phyloP scores from a whole-genome alignment of 1,284 basidiomycete genomes.

The Pascua guehoae region DNA sequence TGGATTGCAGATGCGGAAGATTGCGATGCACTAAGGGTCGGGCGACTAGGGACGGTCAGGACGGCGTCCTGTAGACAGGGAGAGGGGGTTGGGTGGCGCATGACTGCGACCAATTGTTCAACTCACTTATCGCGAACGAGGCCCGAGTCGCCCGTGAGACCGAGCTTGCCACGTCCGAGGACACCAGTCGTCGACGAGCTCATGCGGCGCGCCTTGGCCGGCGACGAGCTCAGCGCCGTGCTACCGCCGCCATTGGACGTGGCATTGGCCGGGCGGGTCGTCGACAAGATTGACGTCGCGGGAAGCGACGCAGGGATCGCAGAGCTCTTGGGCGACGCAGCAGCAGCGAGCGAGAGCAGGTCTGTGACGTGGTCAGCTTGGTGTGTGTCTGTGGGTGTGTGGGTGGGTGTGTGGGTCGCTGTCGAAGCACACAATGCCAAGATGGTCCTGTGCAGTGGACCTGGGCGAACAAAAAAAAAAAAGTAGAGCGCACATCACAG shows the following conservation, averaged over 20 bases:
- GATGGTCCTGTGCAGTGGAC: not conserved
- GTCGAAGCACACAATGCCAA: not conserved
- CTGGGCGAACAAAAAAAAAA: too few relatives aligned
- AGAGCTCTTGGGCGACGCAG: not conserved
- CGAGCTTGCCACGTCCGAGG: conserved; percentile 42
- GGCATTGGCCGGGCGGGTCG: conserved; percentile 28
- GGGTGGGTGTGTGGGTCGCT: too few relatives aligned
- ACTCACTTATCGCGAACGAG: conserved; percentile 33
- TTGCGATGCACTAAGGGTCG: conserved; percentile 23
- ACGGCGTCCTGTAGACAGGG: not conserved
- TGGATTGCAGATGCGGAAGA: conserved; percentile 21
- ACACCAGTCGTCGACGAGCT: conserved; percentile 46
- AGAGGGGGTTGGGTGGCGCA: too few relatives aligned
- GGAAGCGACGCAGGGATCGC: conserved; percentile 35
- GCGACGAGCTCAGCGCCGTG: not conserved
- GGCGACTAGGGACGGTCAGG: conserved; percentile 15
- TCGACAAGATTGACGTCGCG: conserved; percentile 31
- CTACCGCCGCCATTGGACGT: conserved; percentile 4
- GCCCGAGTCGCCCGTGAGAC: conserved; percentile 33
- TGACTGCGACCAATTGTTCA: not conserved
- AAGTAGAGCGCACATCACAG: too few relatives aligned
- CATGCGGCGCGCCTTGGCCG: conserved; percentile 34
- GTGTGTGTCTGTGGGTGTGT: too few relatives aligned
- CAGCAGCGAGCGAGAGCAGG: conserved; percentile 33
- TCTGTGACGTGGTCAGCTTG: conserved; percentile 18